Base-by-base conservation (phyloP, 257 asterid genomes). In the Penstemon eatonii region DNA sequence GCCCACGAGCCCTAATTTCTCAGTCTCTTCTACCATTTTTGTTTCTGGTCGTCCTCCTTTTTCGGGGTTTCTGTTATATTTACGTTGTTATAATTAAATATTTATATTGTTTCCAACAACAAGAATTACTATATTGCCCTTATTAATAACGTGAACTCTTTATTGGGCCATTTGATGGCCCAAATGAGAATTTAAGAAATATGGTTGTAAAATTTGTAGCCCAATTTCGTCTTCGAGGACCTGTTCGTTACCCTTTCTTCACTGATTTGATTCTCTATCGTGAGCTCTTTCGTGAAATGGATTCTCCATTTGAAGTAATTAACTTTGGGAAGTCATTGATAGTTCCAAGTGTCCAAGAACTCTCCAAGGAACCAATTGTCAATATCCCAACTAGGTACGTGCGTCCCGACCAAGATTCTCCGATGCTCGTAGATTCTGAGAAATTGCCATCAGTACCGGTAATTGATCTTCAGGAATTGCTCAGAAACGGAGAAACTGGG, bases 291-390 rank as follows among this genome's bases (percentile, higher is more conserved):
- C 33, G 89, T 7, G 86, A 57, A 58, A 61, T 61, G 66, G 65
- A 60, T 13, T 51, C 62, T 3, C 9, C 7, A 11, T 10, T 38
- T 4, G 42, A 56, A 52, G 58, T 38, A 11, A 67, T 76, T 6
- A 83, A 77, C 68, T 75, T 81, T 45, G 89, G 91, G 0, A 78
- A 64, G 42, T 81, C 91, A 10, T 63, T 77, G 13, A 47, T 75
- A 55, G 89, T 85, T 36, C 91, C 91, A 0, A 79, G 86, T 55
- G 91, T 81, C 33, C 85, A 81, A 64, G 87, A 81, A 59, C 82
- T 85, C 4, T 72, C 87, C n/a, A 79, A 75, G 53, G 68, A 68
- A 8, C 43, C 62, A 6, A 45, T 74, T 15, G 6, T 66, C 5
- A 70, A 60, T 13, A 52, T 85, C 68, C 91, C 89, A 44, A 53